Conservation (phyloP, 2,329 filamentous ascomycete genomes). For the Pseudogymnoascus sp. region DNA sequence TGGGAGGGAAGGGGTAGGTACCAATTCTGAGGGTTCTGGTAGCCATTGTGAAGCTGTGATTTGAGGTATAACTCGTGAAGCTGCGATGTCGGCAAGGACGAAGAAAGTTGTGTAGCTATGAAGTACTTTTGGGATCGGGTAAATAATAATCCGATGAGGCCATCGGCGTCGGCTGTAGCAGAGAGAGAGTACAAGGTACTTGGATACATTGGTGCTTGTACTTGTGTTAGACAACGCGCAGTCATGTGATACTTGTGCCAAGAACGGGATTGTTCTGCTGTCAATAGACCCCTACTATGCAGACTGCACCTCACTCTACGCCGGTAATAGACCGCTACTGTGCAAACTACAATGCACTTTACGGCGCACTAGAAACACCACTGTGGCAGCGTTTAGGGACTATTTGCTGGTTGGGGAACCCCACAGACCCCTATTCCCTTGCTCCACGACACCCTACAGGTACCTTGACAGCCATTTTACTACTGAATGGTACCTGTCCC, state of each 20-base stretch:
- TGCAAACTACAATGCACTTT: not conserved
- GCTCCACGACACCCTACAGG: not conserved
- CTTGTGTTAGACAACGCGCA: not conserved
- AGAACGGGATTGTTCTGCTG: not conserved
- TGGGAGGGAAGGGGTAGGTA: constrained; percentile 30
- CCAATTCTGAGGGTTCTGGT: constrained; percentile 61
- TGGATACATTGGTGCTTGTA: not conserved
- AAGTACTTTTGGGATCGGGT: not conserved
- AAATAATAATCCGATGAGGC: not conserved
- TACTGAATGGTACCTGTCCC: not conserved
- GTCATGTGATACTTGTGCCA: not conserved
- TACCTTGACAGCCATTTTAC: not conserved
- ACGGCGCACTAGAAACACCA: not conserved
- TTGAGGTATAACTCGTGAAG: not conserved
- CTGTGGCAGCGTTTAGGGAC: not conserved
- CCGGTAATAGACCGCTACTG: too few relatives aligned
- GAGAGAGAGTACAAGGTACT: too few relatives aligned
- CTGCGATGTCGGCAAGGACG: not conserved
- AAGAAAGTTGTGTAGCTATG: not conserved
- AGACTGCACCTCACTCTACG: not conserved
- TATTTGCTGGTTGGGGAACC: not conserved
- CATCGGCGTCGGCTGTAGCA: not conserved
- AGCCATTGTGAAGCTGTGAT: constrained; percentile 41
- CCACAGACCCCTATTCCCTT: not conserved
- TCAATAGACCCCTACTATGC: not conserved